Base-by-base conservation (phyloP, 1,139 yeast species). In the Pichia sp. region DNA sequence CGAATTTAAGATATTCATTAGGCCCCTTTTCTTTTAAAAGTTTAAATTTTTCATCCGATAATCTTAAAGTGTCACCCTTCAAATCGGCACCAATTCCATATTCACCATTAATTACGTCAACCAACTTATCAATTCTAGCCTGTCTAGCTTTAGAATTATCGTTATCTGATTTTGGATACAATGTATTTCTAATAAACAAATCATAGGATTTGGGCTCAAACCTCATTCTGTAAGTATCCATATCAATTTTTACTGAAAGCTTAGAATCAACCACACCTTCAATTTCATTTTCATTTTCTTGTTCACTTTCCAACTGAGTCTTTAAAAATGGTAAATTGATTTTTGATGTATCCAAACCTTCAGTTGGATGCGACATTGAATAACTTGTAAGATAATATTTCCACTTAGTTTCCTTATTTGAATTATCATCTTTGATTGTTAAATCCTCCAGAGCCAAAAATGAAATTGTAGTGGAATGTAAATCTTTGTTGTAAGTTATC, bases 311-410 rank as follows among this genome's bases (percentile, higher is more conserved):
- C 52, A 83, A 68, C 50, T 79, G 79, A 13, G 83, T 73, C 59
- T 81, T 84, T 53, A 85, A 71, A 67, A 88, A 87, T 47, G 96
- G 96, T 72, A 86, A 74, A 55, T 76, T 76, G 52, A 89, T 76
- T 56, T 80, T 81, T 36, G 87, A 82, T n/a, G 88, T 82, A n/a
- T 91, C 84, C 27, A 95, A 87, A 34, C 98, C 98, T 69, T 93
- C 99, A 2, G 99, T 93, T 42, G 99, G 98, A 62, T 89, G 95
- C 8, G 96, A 86, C 88, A 93, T 86, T 48, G 93, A 80, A 68
- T 86, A 93, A 48, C 96, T 87, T 0, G 98, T 93, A 51, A 93
- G 79, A 65, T 95, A 93, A 69, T 93, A 91, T 67, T 89, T 91
- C 85, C 96, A 95, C 61, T 79, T 80, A 57, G 88, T 95, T 62